Evolutionary conservation across 768 basidiomycete species (phyloP), one percentile per base, ranked within the genome.

Genomic region (Dacryopinax primogenitus): DNA sequence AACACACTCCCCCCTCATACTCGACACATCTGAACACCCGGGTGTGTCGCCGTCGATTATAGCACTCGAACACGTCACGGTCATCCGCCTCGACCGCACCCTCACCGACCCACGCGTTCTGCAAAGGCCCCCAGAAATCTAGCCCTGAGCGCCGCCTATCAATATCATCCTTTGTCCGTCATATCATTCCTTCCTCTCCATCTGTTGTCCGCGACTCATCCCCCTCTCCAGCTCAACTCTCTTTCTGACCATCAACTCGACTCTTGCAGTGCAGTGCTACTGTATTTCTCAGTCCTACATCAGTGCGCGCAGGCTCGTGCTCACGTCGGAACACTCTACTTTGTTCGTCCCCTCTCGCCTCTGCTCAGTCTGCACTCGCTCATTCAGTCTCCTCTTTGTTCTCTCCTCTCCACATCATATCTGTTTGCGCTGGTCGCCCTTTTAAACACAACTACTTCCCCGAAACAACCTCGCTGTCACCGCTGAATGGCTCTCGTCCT

Each of bases 281-380:
- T 3, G 4, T 30, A 11, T 15, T 4, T 30, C 41, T 23, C 41
- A 15, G 41, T 44, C 41, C 41, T 44, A 44, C 41, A 44, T 18
- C 23, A 44, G 41, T 18, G 51, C 51, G 51, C 26, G 51, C 51
- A 58, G 51, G 51, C 51, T 58, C 51, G 51, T 21, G 21, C 51
- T 13, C 15, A 15, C 51, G 26, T 58, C 51, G 51, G 51, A 32
- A 28, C 51, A 26, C 51, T 58, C 51, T 18, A 11, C 51, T 21
- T 58, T 58, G 84, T 84, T 85, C 84, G 85, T 75, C 85, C 84
- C 83, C 68, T 70, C 64, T 68, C 64, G 58, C 65, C 65, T 65
- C 71, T 69, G 67, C 71, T 72, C 66, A 66, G 71, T 68, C 74
- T 69, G 68, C 74, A 68, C 71, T 67, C 67, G 69, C 76, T 75